These are phyloP conservation scores for Schoenoplectus tabernaemontani DNA, from an alignment of 202 grass and related monocot species.

Conservation along the genomic window DNA sequence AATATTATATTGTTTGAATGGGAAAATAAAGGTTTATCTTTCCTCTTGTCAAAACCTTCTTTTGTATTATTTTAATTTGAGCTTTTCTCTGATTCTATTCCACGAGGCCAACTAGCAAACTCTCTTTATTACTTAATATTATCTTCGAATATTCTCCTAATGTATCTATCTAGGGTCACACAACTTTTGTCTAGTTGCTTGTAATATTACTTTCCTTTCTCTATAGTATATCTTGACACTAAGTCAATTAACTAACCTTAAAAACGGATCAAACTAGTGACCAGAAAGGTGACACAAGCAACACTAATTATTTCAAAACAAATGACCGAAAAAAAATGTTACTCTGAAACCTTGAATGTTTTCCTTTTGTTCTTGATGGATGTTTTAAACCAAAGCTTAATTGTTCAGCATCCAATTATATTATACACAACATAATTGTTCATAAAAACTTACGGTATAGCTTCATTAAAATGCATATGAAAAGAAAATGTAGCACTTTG, in stretches of 20 bases:
- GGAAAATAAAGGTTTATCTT: neutral
- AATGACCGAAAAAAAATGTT: neutral
- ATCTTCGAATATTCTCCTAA: neutral
- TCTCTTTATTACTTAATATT: neutral
- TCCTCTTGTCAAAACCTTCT: neutral
- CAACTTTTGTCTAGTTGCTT: constrained; percentile 2
- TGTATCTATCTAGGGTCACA: neutral
- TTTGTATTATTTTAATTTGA: constrained; percentile 12
- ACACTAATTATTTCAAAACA: neutral
- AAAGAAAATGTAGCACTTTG: too few species aligned
- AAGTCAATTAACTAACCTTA: neutral
- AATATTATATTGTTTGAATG: neutral
- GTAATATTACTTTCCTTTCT: neutral
- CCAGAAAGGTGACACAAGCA: neutral
- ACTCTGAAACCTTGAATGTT: neutral
- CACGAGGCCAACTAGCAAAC: neutral
- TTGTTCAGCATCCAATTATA: neutral
- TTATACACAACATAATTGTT: neutral
- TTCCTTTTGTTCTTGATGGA: neutral
- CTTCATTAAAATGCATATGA: too few species aligned
- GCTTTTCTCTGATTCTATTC: neutral
- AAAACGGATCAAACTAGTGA: neutral
- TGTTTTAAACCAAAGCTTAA: neutral
- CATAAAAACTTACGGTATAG: neutral
- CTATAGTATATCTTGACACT: neutral